Evolutionary conservation across 495 filamentous ascomycete species (phyloP).

Genomic region (Xylaria bambusicola): DNA sequence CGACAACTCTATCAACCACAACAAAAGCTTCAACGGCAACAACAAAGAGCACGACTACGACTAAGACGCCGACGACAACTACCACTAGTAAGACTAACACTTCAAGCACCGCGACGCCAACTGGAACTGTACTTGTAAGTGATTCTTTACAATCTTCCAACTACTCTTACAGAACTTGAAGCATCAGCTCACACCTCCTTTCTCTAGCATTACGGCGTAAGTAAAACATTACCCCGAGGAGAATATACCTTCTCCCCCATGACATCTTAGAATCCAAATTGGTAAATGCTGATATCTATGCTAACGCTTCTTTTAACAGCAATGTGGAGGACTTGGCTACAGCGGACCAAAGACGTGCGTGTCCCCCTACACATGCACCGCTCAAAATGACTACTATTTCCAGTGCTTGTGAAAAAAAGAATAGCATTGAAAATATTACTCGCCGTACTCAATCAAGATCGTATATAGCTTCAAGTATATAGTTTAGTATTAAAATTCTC

Average conservation of each 20-base stretch:
- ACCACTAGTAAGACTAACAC: conserved; percentile 1
- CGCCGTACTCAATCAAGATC: background rate
- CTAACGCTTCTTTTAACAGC: background rate
- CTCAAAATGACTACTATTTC: background rate
- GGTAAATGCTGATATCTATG: background rate
- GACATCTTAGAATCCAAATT: background rate
- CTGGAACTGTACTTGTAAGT: conserved; percentile 9
- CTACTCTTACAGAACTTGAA: background rate
- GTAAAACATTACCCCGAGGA: background rate
- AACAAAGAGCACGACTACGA: no score
- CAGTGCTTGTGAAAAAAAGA: conserved; percentile 1
- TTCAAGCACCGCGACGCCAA: background rate
- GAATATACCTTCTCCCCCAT: background rate
- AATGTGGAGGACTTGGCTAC: conserved; percentile 12
- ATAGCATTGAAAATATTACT: no score
- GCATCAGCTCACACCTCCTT: background rate
- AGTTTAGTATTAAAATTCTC: no score
- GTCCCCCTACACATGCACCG: background rate
- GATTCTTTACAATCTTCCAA: background rate
- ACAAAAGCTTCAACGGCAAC: no score
- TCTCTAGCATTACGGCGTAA: conserved; percentile 9
- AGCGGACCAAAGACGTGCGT: background rate
- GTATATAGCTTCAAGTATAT: conserved; percentile 3
- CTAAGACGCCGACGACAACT: background rate
- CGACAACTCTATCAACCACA: conserved; percentile 1